A percentile compares a stretch with the other conserved stretches of the same genome.
phyloP scores from a whole-genome alignment of 768 basidiomycete species.

The Auriscalpium orientale region DNA sequence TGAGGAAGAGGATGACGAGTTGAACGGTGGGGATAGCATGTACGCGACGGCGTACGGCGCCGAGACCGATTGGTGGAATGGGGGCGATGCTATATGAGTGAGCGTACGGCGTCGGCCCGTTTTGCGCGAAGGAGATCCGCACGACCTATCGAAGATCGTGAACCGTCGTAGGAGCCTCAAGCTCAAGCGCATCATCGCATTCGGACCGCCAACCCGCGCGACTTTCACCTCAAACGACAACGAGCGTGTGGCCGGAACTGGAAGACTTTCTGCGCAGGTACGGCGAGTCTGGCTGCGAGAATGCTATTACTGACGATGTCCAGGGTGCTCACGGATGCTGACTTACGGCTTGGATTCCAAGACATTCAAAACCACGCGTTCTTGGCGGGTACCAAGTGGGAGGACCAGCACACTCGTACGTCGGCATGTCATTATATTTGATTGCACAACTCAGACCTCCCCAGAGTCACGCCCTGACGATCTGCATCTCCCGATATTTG shows the following conservation, averaged over 20 bases:
- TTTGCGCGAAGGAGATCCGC: conserved; percentile 82
- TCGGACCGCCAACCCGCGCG: too few relatives aligned
- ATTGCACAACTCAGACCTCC: neutral
- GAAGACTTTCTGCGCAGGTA: conserved; percentile 52
- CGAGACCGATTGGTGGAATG: conserved; percentile 97
- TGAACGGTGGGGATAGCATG: conserved; percentile 15
- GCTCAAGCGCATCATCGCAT: conserved; percentile 37
- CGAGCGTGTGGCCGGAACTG: conserved; percentile 41
- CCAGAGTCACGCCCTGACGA: conserved; percentile 41
- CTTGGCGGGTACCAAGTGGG: conserved; percentile 53
- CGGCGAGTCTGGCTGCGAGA: conserved; percentile 10
- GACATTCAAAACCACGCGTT: conserved; percentile 64
- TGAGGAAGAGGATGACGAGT: conserved; percentile 30
- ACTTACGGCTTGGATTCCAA: conserved; percentile 42
- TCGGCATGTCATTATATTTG: too few relatives aligned
- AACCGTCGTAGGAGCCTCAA: conserved; percentile 53
- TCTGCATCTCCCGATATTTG: conserved; percentile 73
- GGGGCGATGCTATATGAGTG: conserved; percentile 91
- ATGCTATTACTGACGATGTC: conserved; percentile 3
- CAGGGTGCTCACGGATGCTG: conserved; percentile 56
- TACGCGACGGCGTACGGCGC: conserved; percentile 53
- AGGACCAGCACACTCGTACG: conserved; percentile 43
- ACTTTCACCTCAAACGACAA: too few relatives aligned
- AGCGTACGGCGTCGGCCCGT: conserved; percentile 76
- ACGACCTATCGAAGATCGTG: conserved; percentile 76